phyloP scores from a whole-genome alignment of 768 basidiomycete genomes.

The Macrocybe gigantea region DNA sequence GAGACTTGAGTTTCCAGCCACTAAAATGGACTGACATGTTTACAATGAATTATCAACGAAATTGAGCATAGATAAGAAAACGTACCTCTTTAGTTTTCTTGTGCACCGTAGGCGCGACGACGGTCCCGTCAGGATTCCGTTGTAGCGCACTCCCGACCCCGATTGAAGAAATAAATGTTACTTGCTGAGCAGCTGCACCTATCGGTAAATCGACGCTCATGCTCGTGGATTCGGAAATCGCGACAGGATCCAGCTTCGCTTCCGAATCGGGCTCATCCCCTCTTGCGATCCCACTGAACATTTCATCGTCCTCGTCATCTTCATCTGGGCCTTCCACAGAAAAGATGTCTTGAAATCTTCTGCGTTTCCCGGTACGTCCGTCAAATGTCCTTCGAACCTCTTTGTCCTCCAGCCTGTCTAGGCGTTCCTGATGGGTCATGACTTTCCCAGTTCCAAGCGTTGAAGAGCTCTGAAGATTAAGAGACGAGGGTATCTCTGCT shows the following conservation, averaged over 20 bases:
- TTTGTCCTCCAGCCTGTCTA: slow-evolving; percentile 56
- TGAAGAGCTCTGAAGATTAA: slow-evolving; percentile 72
- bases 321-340: slow-evolving; percentile 29
- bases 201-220: neutral
- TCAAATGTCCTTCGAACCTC: slow-evolving; percentile 48
- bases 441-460: slow-evolving; percentile 74
- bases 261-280: slow-evolving; percentile 1
- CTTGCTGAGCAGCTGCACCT: slow-evolving; percentile 5
- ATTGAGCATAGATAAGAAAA: neutral
- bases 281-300: slow-evolving; percentile 3
- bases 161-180: slow-evolving; percentile 11
- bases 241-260: neutral
- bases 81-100: slow-evolving; percentile 40
- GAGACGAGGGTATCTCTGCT: slow-evolving; percentile 50
- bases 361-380: slow-evolving; percentile 42
- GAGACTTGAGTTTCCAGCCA: slow-evolving; percentile 40
- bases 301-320: slow-evolving; percentile 21
- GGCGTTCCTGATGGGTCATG: slow-evolving; percentile 51
- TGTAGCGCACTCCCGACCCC: slow-evolving; percentile 61
- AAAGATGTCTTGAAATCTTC: slow-evolving; percentile 35
- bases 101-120: slow-evolving; percentile 44
- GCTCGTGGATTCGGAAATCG: neutral
- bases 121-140: slow-evolving; percentile 58
- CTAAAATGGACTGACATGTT: slow-evolving; percentile 27
- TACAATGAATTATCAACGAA: slow-evolving; percentile 2